Evolutionary conservation across 148 eudicot genomes (phyloP), one percentile per base, ranked within the genome.

Genomic region (Vaccinium myrtillus): DNA sequence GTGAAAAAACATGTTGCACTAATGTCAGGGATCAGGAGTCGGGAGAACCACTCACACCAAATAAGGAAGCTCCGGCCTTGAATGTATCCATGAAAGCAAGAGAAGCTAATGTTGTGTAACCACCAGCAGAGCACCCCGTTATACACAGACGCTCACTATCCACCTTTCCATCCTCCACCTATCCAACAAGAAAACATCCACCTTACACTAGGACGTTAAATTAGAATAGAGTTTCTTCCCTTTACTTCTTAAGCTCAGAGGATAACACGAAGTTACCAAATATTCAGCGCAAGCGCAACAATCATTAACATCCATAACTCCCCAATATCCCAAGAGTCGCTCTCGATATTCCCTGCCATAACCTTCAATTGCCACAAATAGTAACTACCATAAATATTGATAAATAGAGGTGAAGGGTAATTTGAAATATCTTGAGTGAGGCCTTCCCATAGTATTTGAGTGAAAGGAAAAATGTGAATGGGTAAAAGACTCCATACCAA

Each of bases 81-180:
- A 95, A 95, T 50, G 89, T 91, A 56, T 95, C 90, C 80, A 82
- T 89, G 79, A 93, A 94, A 53, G 98, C 97, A 94, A 95, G 98
- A 84, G 98, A 92, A 89, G 97, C 97, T 78, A 95, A 80, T 80
- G 98, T 93, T 87, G 98, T 94, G 88, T 95, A 95, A 78, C 98
- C 98, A 82, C 98, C 98, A 73, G 98, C 98, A 83, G 98, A 95
- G 78, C 97, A 94, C 14, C 98, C 98, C 43, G 98, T 91, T 53
- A 95, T 93, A 82, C 98, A 95, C 36, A 94, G 90, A 83, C 95
- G 86, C 80, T 88, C 86, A 82, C 89, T 84, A 82, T 95, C 95
- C 56, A 91, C 98, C 84, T 90, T 91, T 85, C 96, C 98, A 48
- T 77, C 88, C 73, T 92, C 92, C 89, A 87, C 97, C 97, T 95